Percentiles rank a stretch among this genome's conserved stretches.
phyloP scores from a whole-genome alignment of 148 eudicot genomes.

The Limonium bicolor region DNA sequence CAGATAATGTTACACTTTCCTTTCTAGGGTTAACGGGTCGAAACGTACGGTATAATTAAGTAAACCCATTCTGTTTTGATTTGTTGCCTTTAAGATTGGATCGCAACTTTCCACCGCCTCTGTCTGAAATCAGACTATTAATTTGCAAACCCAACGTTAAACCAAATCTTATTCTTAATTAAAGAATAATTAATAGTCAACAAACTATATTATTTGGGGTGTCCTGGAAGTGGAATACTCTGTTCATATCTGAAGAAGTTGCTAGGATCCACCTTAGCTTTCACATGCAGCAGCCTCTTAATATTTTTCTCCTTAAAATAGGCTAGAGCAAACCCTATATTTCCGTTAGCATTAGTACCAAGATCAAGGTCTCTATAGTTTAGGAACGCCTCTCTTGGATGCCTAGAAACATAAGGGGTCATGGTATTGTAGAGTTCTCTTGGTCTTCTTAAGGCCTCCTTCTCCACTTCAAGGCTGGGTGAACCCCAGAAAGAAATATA shows the following conservation, averaged over 20 bases:
- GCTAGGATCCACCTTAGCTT: constrained; percentile 15
- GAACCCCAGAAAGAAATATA: constrained; percentile 15
- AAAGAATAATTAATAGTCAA: too few relatives aligned
- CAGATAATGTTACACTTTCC: too few relatives aligned
- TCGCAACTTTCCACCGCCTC: too few relatives aligned
- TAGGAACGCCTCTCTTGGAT: constrained; percentile 21
- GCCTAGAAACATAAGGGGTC: constrained; percentile 15
- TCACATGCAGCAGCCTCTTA: constrained; percentile 10
- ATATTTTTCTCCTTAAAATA: constrained; percentile 19
- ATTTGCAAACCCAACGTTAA: too few relatives aligned
- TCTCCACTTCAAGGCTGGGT: constrained; percentile 1
- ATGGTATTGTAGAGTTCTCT: constrained; percentile 11
- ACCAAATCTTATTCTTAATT: too few relatives aligned
- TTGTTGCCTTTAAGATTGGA: too few relatives aligned
- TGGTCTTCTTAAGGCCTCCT: constrained; percentile 2
- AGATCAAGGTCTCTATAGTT: constrained; percentile 24
- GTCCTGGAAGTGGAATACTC: constrained; percentile 16
- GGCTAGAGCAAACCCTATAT: constrained; percentile 12
- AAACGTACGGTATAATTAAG: too few relatives aligned
- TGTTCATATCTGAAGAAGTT: constrained; percentile 22
- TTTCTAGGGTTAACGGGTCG: too few relatives aligned
- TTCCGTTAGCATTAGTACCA: constrained; percentile 9
- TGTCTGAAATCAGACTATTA: too few relatives aligned
- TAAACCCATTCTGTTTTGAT: too few relatives aligned
- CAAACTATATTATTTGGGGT: too few relatives aligned